phyloP scores from a whole-genome alignment of 1,139 yeast species.

The Debaryomyces psychrophilus region DNA sequence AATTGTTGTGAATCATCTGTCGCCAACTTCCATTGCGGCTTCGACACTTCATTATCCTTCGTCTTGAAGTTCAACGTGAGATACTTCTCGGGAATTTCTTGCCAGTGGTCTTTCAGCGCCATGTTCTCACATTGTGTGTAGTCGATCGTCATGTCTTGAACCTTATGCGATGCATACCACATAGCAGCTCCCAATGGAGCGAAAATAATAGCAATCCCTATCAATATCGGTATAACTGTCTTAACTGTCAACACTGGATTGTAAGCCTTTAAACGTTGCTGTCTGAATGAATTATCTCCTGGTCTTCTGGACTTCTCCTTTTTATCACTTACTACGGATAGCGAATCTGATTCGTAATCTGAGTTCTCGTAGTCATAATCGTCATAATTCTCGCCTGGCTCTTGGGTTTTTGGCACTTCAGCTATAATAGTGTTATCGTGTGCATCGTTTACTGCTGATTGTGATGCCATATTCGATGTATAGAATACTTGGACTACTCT shows the following conservation, averaged over 20 bases:
- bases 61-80: conserved; percentile 55
- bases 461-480: conserved; percentile 1
- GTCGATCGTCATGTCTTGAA: conserved; percentile 80
- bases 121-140: conserved; percentile 71
- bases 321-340: conserved; percentile 12
- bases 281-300: conserved; percentile 65
- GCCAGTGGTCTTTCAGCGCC: conserved; percentile 58
- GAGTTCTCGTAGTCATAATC: conserved; percentile 11
- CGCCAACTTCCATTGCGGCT: conserved; percentile 60
- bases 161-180: conserved; percentile 75
- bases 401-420: not conserved
- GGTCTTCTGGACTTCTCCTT: conserved; percentile 55
- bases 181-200: conserved; percentile 92
- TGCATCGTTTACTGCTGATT: conserved; percentile 2
- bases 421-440: not conserved
- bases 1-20: conserved; percentile 53
- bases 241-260: conserved; percentile 88
- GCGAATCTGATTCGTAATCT: conserved; percentile 15
- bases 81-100: conserved; percentile 64
- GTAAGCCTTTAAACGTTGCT: conserved; percentile 46
- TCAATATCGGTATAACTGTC: conserved; percentile 80
- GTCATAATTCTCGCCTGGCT: conserved; percentile 1
- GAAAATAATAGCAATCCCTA: conserved; percentile 76
- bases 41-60: conserved; percentile 14
- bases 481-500: not conserved